These are phyloP conservation scores for Fusarium citri DNA, from an alignment of 2,329 filamentous ascomycete genomes.

Conservation along the genomic window DNA sequence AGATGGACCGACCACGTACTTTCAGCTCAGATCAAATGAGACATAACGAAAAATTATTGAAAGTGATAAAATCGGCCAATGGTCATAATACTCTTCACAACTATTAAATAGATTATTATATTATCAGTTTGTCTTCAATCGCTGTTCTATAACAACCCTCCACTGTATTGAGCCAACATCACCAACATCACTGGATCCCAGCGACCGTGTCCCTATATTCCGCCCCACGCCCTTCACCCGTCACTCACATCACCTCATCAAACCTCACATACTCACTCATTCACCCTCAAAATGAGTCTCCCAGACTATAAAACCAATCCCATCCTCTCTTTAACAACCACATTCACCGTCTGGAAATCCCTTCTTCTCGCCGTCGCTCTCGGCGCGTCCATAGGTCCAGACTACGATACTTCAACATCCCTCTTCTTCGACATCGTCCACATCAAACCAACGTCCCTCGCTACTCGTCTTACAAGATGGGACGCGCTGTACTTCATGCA, in stretches of 20 bases:
- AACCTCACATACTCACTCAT: constrained; percentile 7
- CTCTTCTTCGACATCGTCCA: constrained; percentile 55
- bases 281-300: constrained; percentile 30
- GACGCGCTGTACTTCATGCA: constrained; percentile 83
- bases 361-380: constrained; percentile 72
- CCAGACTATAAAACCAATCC: constrained; percentile 34
- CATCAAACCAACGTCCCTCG: constrained; percentile 54
- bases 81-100: neutral
- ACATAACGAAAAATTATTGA: neutral
- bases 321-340: constrained; percentile 40
- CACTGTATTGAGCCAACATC: neutral
- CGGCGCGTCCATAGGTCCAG: constrained; percentile 63
- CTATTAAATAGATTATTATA: neutral
- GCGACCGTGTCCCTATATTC: constrained; percentile 28
- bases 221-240: constrained; percentile 27
- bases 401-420: constrained; percentile 83
- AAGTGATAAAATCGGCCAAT: neutral
- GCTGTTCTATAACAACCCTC: neutral
- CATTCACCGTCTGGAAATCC: constrained; percentile 75
- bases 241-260: constrained; percentile 1
- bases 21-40: neutral
- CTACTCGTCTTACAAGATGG: constrained; percentile 76
- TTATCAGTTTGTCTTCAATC: neutral
- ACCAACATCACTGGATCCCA: neutral
- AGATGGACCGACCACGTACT: neutral